Base-by-base conservation (phyloP, 2,329 filamentous ascomycete genomes). In the Clarireedia sp. region DNA sequence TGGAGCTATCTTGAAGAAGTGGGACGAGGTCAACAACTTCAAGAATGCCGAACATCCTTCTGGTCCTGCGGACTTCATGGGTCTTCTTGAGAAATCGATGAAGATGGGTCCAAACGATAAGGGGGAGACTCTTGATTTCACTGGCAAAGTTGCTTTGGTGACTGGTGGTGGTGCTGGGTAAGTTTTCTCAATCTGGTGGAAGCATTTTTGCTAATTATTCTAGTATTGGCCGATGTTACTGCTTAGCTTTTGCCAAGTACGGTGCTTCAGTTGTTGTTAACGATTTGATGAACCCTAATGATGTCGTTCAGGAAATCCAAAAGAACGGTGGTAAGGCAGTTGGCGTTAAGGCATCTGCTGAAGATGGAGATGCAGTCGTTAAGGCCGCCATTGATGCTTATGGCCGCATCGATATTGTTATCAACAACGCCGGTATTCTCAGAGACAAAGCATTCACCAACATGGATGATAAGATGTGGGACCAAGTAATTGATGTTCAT, bases 391-490 rank as follows among this genome's bases (percentile, higher is more conserved):
- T 99, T 67, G 92, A 97, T 69, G 85, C 87, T 41, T 97, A 88
- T 70, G 94, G 94, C 66, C 89, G 94, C 66, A 81, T 99, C 66
- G 94, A 99, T 69, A 91, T 99, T 60, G 74, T 99, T 61, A 81
- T 99, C 77, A 99, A 99, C 83, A 99, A 99, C 69, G 94, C 94
- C 52, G 94, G 94, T 68, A 99, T 99, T 65, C 83, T 99, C 53
- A 86, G 94, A 48, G 94, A 99, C 78, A 97, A 96, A 83, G 91
- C 94, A 41, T 99, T 99, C 72, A 80, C 80, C 73, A 97, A 97
- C 78, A 96, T 99, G 92, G 89, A 91, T 58, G 94, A 99, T 70
- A 86, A 83, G 68, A 81, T 90, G 67, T 99, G 94, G 91, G 85
- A 96, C 67, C 82, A 89, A 55, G 91, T 99, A 66, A 74, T 97